Evolutionary conservation across 2,329 filamentous ascomycete species (phyloP).

Genomic region (Pseudogymnoascus sp.): DNA sequence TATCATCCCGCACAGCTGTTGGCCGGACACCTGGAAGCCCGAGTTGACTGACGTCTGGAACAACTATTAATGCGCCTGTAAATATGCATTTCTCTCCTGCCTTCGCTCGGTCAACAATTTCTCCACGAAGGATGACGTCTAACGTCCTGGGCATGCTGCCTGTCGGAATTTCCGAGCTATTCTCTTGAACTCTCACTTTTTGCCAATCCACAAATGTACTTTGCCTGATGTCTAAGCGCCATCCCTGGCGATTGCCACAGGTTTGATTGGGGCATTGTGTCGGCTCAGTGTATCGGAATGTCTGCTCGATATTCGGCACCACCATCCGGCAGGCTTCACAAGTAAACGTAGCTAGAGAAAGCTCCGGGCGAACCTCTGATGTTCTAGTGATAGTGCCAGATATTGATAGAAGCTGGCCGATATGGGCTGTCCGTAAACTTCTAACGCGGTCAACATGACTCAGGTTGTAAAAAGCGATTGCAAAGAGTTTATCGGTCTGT

Average conservation of each 20-base stretch:
- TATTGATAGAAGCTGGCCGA: slow-evolving; percentile 88
- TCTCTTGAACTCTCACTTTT: slow-evolving; percentile 96
- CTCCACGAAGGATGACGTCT: slow-evolving; percentile 90
- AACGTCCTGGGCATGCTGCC: slow-evolving; percentile 98
- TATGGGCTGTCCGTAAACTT: slow-evolving; percentile 69
- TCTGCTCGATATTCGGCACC: slow-evolving; percentile 89
- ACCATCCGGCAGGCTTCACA: slow-evolving; percentile 82
- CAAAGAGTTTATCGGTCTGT: slow-evolving; percentile 93
- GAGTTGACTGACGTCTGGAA: slow-evolving; percentile 92
- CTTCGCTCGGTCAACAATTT: slow-evolving; percentile 96
- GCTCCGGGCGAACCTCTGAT: slow-evolving; percentile 89
- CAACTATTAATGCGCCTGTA: slow-evolving; percentile 89
- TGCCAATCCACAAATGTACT: slow-evolving; percentile 99
- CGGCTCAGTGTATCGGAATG: slow-evolving; percentile 93
- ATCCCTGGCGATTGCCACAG: slow-evolving; percentile 85
- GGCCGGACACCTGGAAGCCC: slow-evolving; percentile 78
- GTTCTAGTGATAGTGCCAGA: slow-evolving; percentile 95
- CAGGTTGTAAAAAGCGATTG: slow-evolving; percentile 67
- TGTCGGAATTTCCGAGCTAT: slow-evolving; percentile 95
- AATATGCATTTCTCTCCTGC: slow-evolving; percentile 98
- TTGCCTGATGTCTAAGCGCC: slow-evolving; percentile 92
- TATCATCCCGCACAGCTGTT: slow-evolving; percentile 76
- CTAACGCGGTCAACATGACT: slow-evolving; percentile 35
- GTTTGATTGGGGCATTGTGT: slow-evolving; percentile 85
- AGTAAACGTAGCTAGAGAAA: slow-evolving; percentile 84